phyloP scores from a whole-genome alignment of 2,329 filamentous ascomycete genomes.

The Aspergillus pseudoglaucus region DNA sequence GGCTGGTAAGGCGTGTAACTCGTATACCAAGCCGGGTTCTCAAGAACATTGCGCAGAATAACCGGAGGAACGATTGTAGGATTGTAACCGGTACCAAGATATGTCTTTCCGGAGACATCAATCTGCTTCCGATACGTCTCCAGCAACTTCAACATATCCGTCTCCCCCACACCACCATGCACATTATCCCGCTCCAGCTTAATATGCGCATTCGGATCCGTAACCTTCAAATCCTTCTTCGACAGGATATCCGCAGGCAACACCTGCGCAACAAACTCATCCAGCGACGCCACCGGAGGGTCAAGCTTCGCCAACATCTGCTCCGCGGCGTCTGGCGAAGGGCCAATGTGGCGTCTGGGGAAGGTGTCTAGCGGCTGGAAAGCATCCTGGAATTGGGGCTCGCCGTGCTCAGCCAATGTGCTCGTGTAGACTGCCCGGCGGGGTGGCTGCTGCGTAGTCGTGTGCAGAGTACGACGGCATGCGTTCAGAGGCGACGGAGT shows the following conservation, averaged over 20 bases:
- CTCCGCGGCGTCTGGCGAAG: conserved; percentile 60
- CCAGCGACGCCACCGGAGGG: conserved; percentile 64
- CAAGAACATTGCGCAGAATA: conserved; percentile 85
- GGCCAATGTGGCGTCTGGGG: conserved; percentile 79
- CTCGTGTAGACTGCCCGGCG: conserved; percentile 67
- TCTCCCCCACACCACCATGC: conserved; percentile 42
- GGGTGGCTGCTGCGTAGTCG: conserved; percentile 15
- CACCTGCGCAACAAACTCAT: conserved; percentile 79
- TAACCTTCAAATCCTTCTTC: conserved; percentile 55
- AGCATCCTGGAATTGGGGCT: conserved; percentile 31
- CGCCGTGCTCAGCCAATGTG: conserved; percentile 79
- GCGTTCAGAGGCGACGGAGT: conserved; percentile 25
- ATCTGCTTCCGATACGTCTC: conserved; percentile 49
- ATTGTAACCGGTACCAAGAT: conserved; percentile 85
- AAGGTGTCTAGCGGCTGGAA: conserved; percentile 56
- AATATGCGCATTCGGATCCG: conserved; percentile 39
- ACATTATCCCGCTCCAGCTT: conserved; percentile 34
- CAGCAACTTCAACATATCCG: conserved; percentile 36
- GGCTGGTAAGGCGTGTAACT: conserved; percentile 97
- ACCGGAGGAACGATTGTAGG: conserved; percentile 79
- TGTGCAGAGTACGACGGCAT: conserved; percentile 24
- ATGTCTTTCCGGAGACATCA: conserved; percentile 54
- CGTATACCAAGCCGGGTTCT: conserved; percentile 95
- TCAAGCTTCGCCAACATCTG: conserved; percentile 76
- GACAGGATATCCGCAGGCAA: conserved; percentile 74